Base-by-base conservation (phyloP, 116 monocot genomes). In the Posidonia oceanica region DNA sequence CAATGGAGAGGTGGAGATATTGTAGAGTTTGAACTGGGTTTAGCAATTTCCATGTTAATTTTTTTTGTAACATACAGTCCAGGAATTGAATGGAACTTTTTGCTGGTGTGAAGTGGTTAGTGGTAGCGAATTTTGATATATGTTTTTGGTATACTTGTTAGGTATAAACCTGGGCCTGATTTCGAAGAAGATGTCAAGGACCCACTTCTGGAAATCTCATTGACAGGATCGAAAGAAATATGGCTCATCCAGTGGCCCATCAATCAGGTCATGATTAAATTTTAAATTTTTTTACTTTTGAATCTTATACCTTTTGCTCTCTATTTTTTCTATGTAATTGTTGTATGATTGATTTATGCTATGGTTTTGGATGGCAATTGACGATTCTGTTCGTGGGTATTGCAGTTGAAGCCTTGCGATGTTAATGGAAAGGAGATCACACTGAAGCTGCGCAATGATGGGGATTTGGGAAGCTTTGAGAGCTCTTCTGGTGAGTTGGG, bases 351-450 rank as follows among this genome's bases (percentile, higher is more conserved):
- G 29, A 29, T 29, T 29, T 29, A 29, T 29, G 29, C 29, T 29
- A 48, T 48, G 6, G 1, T 48, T 48, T 48, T 48, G 48, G 48
- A 48, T 48, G 12, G 6, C 7, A 48, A 42, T 66, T 66, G 7
- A 5, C 3, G 18, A n/a, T 42, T 20, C 3, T 39, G 42, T 48
- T 41, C 40, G 14, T 66, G 38, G 22, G 3, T 61, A 48, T 10
- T 85, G 77, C 77, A 93, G 93, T 65, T 89, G 59, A 69, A 82
- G 54, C 77, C 84, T 23, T 48, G 54, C 73, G 93, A 93, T 78
- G 86, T 93, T 59, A 52, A 89, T 70, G 85, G 89, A 21, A 84
- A 86, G 71, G 85, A 84, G 69, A 55, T 93, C 29, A 68, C 79
- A 4, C 76, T 93, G 13, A 84, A 82, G 65, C 79, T 87, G 63